Conservation (phyloP, 345 rosid genomes). For the Cochlearia excelsa region DNA sequence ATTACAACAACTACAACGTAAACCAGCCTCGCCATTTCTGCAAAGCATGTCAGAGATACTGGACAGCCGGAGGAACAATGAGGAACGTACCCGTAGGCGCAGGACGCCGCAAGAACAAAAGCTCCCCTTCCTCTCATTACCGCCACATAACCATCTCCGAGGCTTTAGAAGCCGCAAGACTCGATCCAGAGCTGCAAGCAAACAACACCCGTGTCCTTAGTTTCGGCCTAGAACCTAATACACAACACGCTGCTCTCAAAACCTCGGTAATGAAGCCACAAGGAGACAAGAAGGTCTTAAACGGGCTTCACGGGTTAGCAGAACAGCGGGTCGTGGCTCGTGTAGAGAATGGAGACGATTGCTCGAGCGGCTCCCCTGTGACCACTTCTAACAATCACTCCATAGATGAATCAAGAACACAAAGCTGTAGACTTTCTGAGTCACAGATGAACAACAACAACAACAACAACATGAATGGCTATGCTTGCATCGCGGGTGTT, state of each 20-base stretch:
- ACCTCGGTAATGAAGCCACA: conserved; percentile 45
- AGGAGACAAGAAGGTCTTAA: conserved; percentile 45
- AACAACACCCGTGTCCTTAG: conserved; percentile 59
- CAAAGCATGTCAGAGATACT: conserved; percentile 90
- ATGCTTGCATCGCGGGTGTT: conserved; percentile 57
- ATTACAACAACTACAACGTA: conserved; percentile 86
- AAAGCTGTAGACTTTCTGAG: conserved; percentile 28
- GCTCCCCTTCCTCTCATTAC: conserved; percentile 53
- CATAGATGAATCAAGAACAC: conserved; percentile 34
- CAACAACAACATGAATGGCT: conserved; percentile 41
- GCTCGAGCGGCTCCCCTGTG: conserved; percentile 53
- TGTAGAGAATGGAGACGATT: conserved; percentile 59
- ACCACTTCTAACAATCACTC: conserved; percentile 33
- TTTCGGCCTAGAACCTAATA: conserved; percentile 53
- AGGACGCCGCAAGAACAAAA: conserved; percentile 90
- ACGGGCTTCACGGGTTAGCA: conserved; percentile 37
- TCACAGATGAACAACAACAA: conserved; percentile 31
- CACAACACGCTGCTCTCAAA: conserved; percentile 51
- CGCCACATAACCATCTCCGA: conserved; percentile 74
- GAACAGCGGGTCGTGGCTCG: conserved; percentile 35
- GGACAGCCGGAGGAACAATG: conserved; percentile 96
- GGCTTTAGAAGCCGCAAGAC: conserved; percentile 59
- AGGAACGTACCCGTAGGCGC: conserved; percentile 90
- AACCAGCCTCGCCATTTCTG: conserved; percentile 96
- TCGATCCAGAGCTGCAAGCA: conserved; percentile 47